Percentiles rank a stretch among this genome's conserved stretches.
Evolutionary conservation across 1,284 basidiomycete species (phyloP).

Genomic region (Sanghuangporus baumii): DNA sequence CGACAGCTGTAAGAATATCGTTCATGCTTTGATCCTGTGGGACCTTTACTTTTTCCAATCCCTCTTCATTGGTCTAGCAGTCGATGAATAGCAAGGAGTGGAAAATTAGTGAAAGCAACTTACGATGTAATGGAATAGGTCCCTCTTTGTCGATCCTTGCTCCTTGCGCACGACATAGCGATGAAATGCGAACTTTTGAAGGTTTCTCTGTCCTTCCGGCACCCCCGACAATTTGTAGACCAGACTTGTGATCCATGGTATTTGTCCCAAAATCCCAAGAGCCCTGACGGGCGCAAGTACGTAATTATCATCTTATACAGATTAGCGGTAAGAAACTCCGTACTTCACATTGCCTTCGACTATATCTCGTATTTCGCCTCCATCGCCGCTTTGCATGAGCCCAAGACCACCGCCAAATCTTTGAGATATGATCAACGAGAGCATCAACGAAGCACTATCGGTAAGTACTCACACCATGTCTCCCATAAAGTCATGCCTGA

Average conservation of each 20-base stretch:
- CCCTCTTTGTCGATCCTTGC: constrained; percentile 27
- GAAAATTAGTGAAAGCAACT: not conserved
- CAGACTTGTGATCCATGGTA: constrained; percentile 5
- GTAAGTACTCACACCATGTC: constrained; percentile 28
- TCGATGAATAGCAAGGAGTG: not conserved
- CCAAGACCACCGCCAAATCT: constrained; percentile 24
- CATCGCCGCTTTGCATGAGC: constrained; percentile 21
- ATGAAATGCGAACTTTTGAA: constrained; percentile 15
- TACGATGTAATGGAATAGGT: constrained; percentile 37
- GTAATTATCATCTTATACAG: not conserved
- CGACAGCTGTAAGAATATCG: constrained; percentile 31
- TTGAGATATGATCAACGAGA: not conserved
- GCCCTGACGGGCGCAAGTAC: not conserved
- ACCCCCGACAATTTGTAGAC: not conserved
- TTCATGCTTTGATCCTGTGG: constrained; percentile 25
- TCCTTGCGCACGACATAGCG: constrained; percentile 14
- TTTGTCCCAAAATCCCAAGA: constrained; percentile 7
- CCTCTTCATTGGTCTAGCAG: constrained; percentile 27
- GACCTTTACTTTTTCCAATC: constrained; percentile 21
- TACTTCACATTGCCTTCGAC: constrained; percentile 18
- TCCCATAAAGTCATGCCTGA: constrained; percentile 35
- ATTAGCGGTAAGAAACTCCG: not conserved
- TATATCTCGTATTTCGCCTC: constrained; percentile 10
- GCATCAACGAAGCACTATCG: not conserved
- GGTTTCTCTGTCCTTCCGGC: not conserved